Percentiles rank a stretch among this genome's conserved stretches.
These are phyloP conservation scores for Aspergillus cavernicola DNA, from an alignment of 495 filamentous ascomycete genomes.

Conservation along the genomic window DNA sequence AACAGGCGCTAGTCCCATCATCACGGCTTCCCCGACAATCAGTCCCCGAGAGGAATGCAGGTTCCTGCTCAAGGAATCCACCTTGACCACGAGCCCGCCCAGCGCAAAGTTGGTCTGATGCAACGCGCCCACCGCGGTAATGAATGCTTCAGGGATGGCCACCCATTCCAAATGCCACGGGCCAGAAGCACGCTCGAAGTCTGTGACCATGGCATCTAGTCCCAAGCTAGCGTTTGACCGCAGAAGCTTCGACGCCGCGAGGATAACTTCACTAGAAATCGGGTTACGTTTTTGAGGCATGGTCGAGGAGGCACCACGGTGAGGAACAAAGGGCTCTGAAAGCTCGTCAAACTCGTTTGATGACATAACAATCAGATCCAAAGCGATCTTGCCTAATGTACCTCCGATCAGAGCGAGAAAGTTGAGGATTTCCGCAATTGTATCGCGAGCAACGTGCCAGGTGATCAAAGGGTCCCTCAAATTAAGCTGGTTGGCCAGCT, in stretches of 20 bases:
- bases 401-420: conserved; percentile 48
- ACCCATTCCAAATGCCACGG: conserved; percentile 55
- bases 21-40: conserved; percentile 53
- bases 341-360: conserved; percentile 52
- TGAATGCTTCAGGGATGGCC: conserved; percentile 48
- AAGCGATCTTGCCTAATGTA: conserved; percentile 46
- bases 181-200: conserved; percentile 50
- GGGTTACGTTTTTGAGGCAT: conserved; percentile 56
- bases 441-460: conserved; percentile 46
- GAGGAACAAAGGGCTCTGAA: conserved; percentile 50
- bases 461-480: conserved; percentile 39
- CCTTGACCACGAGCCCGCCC: conserved; percentile 44
- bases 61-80: conserved; percentile 43
- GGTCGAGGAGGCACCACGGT: conserved; percentile 49
- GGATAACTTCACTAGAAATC: conserved; percentile 49
- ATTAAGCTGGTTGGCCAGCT: conserved; percentile 33
- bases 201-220: conserved; percentile 50
- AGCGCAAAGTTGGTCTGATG: conserved; percentile 46
- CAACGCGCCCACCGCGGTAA: conserved; percentile 45
- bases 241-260: conserved; percentile 48
- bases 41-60: conserved; percentile 43
- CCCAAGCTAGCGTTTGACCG: conserved; percentile 46
- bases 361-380: conserved; percentile 52
- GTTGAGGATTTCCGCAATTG: conserved; percentile 45
- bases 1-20: conserved; percentile 51